Base-by-base conservation (phyloP, 768 basidiomycete species). In the Dacryopinax spathularia region DNA sequence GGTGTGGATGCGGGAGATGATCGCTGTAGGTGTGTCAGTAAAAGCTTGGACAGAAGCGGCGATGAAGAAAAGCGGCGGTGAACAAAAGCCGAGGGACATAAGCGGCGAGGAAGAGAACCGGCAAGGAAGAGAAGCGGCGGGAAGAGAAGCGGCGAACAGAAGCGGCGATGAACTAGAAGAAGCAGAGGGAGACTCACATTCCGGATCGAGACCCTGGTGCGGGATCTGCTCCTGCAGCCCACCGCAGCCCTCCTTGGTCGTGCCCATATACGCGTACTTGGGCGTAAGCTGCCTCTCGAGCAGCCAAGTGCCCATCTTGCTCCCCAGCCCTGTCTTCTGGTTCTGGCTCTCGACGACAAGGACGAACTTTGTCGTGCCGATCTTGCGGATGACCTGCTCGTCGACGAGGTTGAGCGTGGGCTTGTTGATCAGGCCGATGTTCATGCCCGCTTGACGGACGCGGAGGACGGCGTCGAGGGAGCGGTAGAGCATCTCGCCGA, bases 241-340 rank as follows among this genome's bases (percentile, higher is more conserved):
- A 70, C 81, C 82, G 65, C 80, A 84, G 72, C 89, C 80, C 74
- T 90, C 87, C 77, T 86, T 88, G 62, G 80, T 81, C 22, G 83
- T 83, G 65, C 88, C 88, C 76, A 92, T 85, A 78, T 91, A 89
- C 15, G 80, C 84, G 70, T 86, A 93, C 70, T 80, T 86, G 41
- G 90, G 90, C 13, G 87, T 86, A 65, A 91, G 82, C 68, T 79
- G 76, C 68, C 90, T 86, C 74, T 91, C 89, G 25, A 93, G 77
- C 33, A 91, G 78, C 88, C 89, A 92, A 0, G 89, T 89, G 25
- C 91, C 91, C 70, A 82, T 87, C 75, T 86, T 88, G 41, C 86
- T 87, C 39, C 88, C 89, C 69, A 91, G 86, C n/a, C 89, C 91
- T 7, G 90, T 93, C 83, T 89, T 91, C 75, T 87, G 87, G 77